Conservation (phyloP, 257 asterid species). For the Solanum acaule region DNA sequence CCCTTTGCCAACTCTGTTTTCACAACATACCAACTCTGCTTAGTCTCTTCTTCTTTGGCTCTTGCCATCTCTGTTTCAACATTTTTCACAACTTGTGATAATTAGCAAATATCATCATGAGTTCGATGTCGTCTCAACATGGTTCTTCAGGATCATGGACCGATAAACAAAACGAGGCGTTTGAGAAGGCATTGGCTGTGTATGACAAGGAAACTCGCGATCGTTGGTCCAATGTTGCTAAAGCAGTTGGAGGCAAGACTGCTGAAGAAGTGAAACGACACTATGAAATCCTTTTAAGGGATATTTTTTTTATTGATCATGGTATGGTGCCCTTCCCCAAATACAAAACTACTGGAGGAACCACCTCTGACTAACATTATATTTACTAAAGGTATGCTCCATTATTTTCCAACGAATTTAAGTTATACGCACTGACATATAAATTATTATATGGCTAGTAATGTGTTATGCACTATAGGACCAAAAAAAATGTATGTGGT, state of each 20-base stretch:
- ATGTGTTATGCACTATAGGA: not conserved
- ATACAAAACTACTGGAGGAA: conserved; percentile 25
- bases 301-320: conserved; percentile 41
- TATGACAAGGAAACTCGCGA: conserved; percentile 66
- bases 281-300: conserved; percentile 50
- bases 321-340: conserved; percentile 62
- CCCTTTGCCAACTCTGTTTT: not conserved
- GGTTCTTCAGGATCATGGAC: conserved; percentile 40
- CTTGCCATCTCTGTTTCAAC: not conserved
- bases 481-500: not conserved
- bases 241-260: conserved; percentile 56
- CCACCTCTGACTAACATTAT: not conserved
- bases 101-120: not conserved
- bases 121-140: conserved; percentile 19
- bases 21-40: conserved; percentile 6
- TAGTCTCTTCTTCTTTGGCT: not conserved
- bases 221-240: conserved; percentile 74
- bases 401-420: not conserved
- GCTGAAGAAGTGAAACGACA: conserved; percentile 63
- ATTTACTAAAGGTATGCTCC: not conserved
- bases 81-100: not conserved
- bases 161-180: conserved; percentile 58
- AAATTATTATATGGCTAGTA: not conserved
- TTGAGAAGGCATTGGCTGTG: conserved; percentile 61
- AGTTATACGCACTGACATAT: not conserved